Evolutionary conservation across 352 stramenopile genomes (phyloP).

Genomic region (Halophytophthora batemanensis): DNA sequence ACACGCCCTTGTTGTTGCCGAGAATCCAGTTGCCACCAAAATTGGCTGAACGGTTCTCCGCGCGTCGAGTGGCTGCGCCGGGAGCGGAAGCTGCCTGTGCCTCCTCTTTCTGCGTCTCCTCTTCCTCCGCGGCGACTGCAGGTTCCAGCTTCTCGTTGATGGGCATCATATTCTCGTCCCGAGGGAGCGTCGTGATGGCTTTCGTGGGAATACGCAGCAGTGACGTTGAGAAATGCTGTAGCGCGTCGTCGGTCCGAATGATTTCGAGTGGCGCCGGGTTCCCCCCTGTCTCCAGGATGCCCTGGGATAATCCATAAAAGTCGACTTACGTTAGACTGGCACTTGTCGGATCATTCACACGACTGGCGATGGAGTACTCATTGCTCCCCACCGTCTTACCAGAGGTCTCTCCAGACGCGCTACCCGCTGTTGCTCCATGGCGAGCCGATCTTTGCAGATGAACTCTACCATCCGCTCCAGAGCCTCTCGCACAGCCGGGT

Average conservation of each 20-base stretch:
- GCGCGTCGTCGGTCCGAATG: constrained; percentile 52
- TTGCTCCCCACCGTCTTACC: constrained; percentile 10
- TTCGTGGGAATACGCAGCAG: constrained; percentile 67
- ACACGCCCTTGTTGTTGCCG: constrained; percentile 72
- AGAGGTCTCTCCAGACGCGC: constrained; percentile 21
- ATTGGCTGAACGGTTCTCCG: constrained; percentile 16
- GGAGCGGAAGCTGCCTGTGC: not conserved
- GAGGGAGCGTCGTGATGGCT: constrained; percentile 74
- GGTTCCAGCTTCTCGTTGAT: constrained; percentile 37
- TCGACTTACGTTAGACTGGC: too few species aligned
- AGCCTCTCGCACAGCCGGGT: constrained; percentile 66
- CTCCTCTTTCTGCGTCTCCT: constrained; percentile 19
- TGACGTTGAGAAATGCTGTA: constrained; percentile 65
- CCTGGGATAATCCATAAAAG: constrained; percentile 15
- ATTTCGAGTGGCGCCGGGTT: constrained; percentile 40
- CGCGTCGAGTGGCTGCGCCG: constrained; percentile 5
- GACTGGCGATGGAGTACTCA: not conserved
- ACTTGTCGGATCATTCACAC: too few species aligned
- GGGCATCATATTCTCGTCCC: constrained; percentile 49
- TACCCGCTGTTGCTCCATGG: constrained; percentile 28
- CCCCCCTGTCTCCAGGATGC: constrained; percentile 43
- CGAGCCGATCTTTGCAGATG: constrained; percentile 38
- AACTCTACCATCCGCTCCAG: constrained; percentile 76
- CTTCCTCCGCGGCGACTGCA: constrained; percentile 3
- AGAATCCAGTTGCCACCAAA: constrained; percentile 82